Evolutionary conservation across 176 grass and related monocot species (phyloP), one percentile per base, ranked within the genome.

Genomic region (Oryza longistaminata): DNA sequence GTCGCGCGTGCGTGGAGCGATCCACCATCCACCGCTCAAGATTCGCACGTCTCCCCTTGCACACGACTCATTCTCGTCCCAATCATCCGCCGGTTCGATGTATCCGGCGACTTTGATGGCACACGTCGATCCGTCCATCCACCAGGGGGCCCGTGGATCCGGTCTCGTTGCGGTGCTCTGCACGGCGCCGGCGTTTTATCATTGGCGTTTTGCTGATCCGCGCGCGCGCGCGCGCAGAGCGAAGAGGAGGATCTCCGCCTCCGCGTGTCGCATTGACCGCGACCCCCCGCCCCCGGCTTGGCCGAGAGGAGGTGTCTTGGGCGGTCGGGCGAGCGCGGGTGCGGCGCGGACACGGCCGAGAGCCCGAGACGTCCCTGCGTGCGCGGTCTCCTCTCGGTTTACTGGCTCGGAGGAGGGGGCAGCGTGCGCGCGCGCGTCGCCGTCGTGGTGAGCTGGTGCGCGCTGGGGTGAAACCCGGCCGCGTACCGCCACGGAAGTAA

Each of bases 391-490:
- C 44, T 35, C 43, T 52, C 13, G 49, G 49, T 52, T 52, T 52
- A 52, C 11, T 31, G 15, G 52, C 25, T 73, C 37, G 2, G 14
- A 52, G 2, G 14, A 52, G 49, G 49, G 49, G 49, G 49, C 49
- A 52, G 15, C 49, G 49, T 52, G 49, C 11, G 26, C 33, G 42
- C 69, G 50, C 21, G 53, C 77, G 84, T 83, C 84, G 84, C 80
- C 33, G 69, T 87, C 79, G 79, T 0, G 58, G 79, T 75, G 84
- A 87, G 74, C 80, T 86, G 88, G 73, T 2, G 72, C 77, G 81
- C 1, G 79, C 79, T 55, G 52, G 16, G 3, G 70, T 8, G 6
- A n/a, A 40, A 14, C 46, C 46, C 13, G 46, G 52, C 17, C 50
- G 16, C 19, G 27, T 8, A 25, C 42, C 15, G 70, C 71, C 71